phyloP scores from a whole-genome alignment of 257 asterid genomes.

The Thymus mandschuricus region DNA sequence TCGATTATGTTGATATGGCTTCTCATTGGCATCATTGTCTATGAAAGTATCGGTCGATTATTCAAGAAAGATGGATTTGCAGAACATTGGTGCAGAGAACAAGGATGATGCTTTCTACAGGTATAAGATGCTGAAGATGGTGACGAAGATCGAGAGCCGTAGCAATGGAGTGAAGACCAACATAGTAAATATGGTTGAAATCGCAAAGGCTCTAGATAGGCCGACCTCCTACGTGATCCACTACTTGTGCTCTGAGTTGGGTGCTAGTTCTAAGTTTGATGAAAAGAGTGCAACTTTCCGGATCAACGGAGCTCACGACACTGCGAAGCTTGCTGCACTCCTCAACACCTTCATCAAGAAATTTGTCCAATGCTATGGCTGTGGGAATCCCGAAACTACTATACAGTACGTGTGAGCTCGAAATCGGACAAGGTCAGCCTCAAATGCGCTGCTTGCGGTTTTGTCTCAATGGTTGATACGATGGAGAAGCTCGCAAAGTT shows the following conservation, averaged over 20 bases:
- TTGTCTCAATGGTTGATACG: slow-evolving; percentile 75
- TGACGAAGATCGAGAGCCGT: slow-evolving; percentile 82
- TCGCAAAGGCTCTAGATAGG: slow-evolving; percentile 76
- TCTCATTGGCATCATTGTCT: too few relatives aligned
- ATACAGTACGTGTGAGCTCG: slow-evolving; percentile 48
- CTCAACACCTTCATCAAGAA: slow-evolving; percentile 77
- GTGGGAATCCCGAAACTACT: slow-evolving; percentile 74
- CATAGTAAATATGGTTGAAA: slow-evolving; percentile 81
- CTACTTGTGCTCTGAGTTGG: slow-evolving; percentile 74
- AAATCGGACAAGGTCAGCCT: slow-evolving; percentile 67
- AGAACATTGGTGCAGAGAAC: slow-evolving; percentile 83
- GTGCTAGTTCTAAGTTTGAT: slow-evolving; percentile 78
- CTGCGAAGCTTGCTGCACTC: slow-evolving; percentile 69
- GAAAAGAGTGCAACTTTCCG: slow-evolving; percentile 75
- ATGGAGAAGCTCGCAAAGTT: slow-evolving; percentile 79
- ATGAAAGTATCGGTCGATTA: too few relatives aligned
- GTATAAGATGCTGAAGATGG: slow-evolving; percentile 85
- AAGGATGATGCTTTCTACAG: slow-evolving; percentile 86
- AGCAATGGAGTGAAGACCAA: slow-evolving; percentile 89
- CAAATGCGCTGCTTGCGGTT: slow-evolving; percentile 83
- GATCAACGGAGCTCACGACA: slow-evolving; percentile 81
- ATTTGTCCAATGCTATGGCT: slow-evolving; percentile 77
- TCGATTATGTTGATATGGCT: too few relatives aligned
- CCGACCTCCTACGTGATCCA: slow-evolving; percentile 78
- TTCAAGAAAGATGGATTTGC: slow-evolving; percentile 61